A percentile compares a stretch with the other conserved stretches of the same genome.
Conservation (phyloP, 805 yeast genomes). For the Schizosaccharomyces cryophilus region DNA sequence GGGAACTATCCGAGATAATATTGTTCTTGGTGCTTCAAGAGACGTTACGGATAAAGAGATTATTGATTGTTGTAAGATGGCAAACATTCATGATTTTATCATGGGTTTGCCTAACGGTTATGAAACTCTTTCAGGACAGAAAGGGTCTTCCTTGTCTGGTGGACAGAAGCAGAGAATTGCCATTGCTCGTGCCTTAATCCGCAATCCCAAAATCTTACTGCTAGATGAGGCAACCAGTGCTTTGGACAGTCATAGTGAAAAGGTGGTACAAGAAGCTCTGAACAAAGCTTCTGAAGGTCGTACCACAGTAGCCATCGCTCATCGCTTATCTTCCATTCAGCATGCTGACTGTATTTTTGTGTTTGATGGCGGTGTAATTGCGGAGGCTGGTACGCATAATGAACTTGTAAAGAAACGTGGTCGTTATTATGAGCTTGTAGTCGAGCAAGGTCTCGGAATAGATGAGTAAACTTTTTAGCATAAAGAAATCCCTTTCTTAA, state of each 20-base stretch:
- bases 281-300: conserved; percentile 34
- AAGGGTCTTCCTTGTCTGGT: conserved; percentile 35
- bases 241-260: conserved; percentile 34
- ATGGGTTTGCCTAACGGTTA: conserved; percentile 26
- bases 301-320: conserved; percentile 55
- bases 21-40: conserved; percentile 19
- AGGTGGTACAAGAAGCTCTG: conserved; percentile 38
- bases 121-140: conserved; percentile 24
- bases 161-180: conserved; percentile 45
- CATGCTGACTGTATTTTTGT: conserved; percentile 29
- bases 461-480: too few relatives aligned
- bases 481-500: too few relatives aligned
- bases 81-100: conserved; percentile 29
- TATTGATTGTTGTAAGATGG: conserved; percentile 21
- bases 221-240: conserved; percentile 36
- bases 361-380: conserved; percentile 28
- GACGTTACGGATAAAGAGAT: conserved; percentile 18
- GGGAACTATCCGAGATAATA: conserved; percentile 55
- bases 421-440: conserved; percentile 19
- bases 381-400: conserved; percentile 25
- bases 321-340: conserved; percentile 36
- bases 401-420: conserved; percentile 18
- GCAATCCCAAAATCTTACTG: conserved; percentile 29
- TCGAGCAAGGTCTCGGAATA: conserved; percentile 12
- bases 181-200: conserved; percentile 35